Conservation (phyloP, 805 yeast genomes). For the Candida morakotiae region DNA sequence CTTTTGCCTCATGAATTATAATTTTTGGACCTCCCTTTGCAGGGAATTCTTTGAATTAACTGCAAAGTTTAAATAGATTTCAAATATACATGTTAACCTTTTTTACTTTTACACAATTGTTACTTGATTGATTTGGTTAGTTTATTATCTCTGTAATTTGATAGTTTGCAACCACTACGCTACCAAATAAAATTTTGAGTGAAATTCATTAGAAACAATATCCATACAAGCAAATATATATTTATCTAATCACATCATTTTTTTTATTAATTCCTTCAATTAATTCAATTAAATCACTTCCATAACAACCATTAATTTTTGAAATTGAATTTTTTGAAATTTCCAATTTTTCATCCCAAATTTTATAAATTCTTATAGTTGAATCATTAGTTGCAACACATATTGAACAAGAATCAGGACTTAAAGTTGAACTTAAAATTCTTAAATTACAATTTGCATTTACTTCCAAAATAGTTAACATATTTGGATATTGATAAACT, state of each 20-base stretch:
- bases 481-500: constrained; percentile 65
- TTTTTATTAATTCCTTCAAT: constrained; percentile 47
- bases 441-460: constrained; percentile 50
- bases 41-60: no score
- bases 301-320: constrained; percentile 19
- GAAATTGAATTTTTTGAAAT: constrained; percentile 12
- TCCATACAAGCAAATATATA: not conserved
- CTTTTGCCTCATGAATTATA: no score
- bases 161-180: no score
- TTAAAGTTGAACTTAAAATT: constrained; percentile 59
- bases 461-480: constrained; percentile 47
- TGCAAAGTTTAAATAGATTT: no score
- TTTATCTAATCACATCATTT: constrained; percentile 21
- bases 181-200: no score
- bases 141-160: no score
- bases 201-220: not conserved
- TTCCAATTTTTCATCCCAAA: constrained; percentile 51
- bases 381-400: constrained; percentile 79
- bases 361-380: constrained; percentile 66
- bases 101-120: no score
- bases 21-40: no score
- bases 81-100: no score
- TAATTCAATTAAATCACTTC: constrained; percentile 38
- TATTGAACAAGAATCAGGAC: constrained; percentile 60
- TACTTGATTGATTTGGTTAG: no score